phyloP scores from a whole-genome alignment of 345 rosid genomes.

The Rubroshorea leprosula region DNA sequence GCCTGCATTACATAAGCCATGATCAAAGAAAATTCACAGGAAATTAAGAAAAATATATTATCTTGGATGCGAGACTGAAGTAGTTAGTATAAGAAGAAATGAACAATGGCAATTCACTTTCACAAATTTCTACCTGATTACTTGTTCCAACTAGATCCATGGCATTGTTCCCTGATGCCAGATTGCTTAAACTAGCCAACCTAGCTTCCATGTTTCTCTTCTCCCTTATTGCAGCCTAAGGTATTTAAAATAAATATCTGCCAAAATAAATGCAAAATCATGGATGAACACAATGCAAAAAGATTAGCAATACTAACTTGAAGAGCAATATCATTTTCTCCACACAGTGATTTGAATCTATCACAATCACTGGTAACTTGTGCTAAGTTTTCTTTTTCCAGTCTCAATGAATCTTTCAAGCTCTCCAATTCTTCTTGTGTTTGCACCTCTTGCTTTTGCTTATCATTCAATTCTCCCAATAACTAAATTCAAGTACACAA shows the following conservation, averaged over 20 bases:
- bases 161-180: slow-evolving; percentile 33
- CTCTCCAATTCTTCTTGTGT: slow-evolving; percentile 67
- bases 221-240: slow-evolving; percentile 55
- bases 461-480: slow-evolving; percentile 63
- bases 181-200: slow-evolving; percentile 42
- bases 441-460: slow-evolving; percentile 47
- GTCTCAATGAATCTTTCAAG: slow-evolving; percentile 50
- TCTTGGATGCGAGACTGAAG: too few relatives aligned
- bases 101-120: background rate
- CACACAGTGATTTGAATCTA: slow-evolving; percentile 43
- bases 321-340: slow-evolving; percentile 65
- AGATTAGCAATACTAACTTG: slow-evolving; percentile 44
- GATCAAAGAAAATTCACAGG: slow-evolving; percentile 14
- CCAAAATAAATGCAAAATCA: background rate
- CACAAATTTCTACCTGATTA: slow-evolving; percentile 46
- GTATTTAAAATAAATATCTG: slow-evolving; percentile 15
- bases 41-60: background rate
- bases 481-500: slow-evolving; percentile 40
- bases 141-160: slow-evolving; percentile 36
- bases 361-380: slow-evolving; percentile 51
- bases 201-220: slow-evolving; percentile 54
- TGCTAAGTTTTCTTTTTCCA: slow-evolving; percentile 51
- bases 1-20: slow-evolving; percentile 32
- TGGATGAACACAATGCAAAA: background rate
- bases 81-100: too few relatives aligned